Conservation (phyloP, 768 basidiomycete genomes). For the Rickenella mellea region DNA sequence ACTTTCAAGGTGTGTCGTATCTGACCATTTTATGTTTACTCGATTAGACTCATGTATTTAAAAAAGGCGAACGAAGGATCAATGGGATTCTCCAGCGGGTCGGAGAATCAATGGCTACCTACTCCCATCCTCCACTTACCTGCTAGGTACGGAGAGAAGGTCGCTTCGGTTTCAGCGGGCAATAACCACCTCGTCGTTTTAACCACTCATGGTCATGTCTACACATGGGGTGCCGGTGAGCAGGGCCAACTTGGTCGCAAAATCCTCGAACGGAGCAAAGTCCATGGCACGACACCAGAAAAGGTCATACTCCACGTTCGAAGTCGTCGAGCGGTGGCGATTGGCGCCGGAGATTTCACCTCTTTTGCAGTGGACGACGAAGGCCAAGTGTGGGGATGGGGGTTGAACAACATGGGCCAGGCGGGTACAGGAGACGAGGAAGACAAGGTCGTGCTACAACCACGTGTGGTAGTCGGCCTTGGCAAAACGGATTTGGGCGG, state of each 20-base stretch:
- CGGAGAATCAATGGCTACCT: slow-evolving; percentile 15
- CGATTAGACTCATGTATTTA: not conserved
- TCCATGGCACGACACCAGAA: slow-evolving; percentile 32
- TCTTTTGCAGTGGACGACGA: slow-evolving; percentile 35
- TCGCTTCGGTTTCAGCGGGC: slow-evolving; percentile 31
- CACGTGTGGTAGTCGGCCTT: slow-evolving; percentile 14
- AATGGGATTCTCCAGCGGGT: slow-evolving; percentile 19
- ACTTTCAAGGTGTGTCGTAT: slow-evolving; percentile 26
- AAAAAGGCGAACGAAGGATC: slow-evolving; percentile 15
- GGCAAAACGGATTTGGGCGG: slow-evolving; percentile 12
- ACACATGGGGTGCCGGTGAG: slow-evolving; percentile 34
- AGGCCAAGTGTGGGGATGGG: slow-evolving; percentile 40
- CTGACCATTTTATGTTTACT: not conserved
- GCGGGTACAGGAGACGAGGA: slow-evolving; percentile 24
- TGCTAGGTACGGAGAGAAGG: slow-evolving; percentile 2
- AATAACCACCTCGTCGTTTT: slow-evolving; percentile 38
- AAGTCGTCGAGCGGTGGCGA: slow-evolving; percentile 23
- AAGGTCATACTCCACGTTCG: slow-evolving; percentile 23
- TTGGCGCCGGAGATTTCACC: slow-evolving; percentile 33
- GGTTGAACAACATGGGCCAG: slow-evolving; percentile 34
- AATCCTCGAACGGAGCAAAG: slow-evolving; percentile 27
- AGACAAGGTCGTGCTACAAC: slow-evolving; percentile 10
- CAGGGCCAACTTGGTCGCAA: slow-evolving; percentile 35
- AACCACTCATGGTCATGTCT: slow-evolving; percentile 32
- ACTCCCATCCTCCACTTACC: slow-evolving; percentile 8